Conservation (phyloP, 306 rosid species). For the Medicago arabica region DNA sequence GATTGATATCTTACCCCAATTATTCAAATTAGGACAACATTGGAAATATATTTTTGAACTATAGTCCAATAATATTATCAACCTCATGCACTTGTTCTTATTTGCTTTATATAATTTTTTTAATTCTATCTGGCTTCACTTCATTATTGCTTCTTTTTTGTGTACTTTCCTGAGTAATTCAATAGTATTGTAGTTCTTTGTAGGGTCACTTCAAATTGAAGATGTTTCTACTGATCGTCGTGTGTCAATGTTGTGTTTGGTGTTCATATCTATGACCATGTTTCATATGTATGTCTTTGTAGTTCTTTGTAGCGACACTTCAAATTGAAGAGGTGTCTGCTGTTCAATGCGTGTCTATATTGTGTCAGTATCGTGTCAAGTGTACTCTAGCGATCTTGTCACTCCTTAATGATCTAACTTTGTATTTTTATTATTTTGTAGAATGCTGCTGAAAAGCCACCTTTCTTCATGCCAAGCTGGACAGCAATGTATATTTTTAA, state of each 20-base stretch:
- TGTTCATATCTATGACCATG: too few relatives aligned
- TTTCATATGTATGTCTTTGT: too few relatives aligned
- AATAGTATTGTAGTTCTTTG: neutral
- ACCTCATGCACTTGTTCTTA: neutral
- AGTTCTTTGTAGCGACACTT: neutral
- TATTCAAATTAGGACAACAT: constrained; percentile 32
- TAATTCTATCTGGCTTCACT: constrained; percentile 17
- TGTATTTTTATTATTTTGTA: constrained; percentile 31
- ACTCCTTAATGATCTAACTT: constrained; percentile 19
- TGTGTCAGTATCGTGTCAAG: neutral
- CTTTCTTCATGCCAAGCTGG: constrained; percentile 87
- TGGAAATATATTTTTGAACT: neutral
- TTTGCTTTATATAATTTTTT: neutral
- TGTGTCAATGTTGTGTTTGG: too few relatives aligned
- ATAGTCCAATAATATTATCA: neutral
- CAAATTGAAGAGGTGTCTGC: too few relatives aligned
- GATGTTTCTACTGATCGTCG: neutral
- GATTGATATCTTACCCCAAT: constrained; percentile 35
- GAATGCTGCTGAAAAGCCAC: constrained; percentile 98
- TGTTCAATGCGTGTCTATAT: neutral
- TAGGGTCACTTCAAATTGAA: too few relatives aligned
- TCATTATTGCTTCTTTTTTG: constrained; percentile 18
- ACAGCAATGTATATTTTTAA: constrained; percentile 76
- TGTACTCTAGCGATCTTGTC: neutral
- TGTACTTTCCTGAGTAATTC: constrained; percentile 20